Evolutionary conservation across 257 asterid genomes (phyloP).

Genomic region (Haberlea rhodopensis): DNA sequence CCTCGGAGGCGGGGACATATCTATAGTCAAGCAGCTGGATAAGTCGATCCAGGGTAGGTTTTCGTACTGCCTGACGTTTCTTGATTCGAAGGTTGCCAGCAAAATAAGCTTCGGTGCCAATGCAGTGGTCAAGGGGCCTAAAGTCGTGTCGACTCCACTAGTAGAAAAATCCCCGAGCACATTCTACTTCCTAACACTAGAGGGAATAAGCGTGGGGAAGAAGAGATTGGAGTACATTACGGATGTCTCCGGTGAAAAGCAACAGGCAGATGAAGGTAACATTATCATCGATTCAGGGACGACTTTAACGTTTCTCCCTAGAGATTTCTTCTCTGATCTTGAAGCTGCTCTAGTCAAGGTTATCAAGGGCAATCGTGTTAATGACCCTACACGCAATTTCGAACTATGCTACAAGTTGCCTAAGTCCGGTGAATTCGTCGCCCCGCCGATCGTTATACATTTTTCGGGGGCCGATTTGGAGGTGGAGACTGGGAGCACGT

Average conservation of each 20-base stretch:
- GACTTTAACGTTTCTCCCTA: constrained; percentile 41
- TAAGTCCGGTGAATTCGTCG: background rate
- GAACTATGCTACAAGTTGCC: constrained; percentile 32
- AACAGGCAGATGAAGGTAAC: constrained; percentile 22
- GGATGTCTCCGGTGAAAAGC: too few relatives aligned
- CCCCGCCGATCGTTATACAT: constrained; percentile 39
- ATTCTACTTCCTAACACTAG: constrained; percentile 41
- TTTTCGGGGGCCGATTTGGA: constrained; percentile 47
- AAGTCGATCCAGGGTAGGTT: constrained; percentile 36
- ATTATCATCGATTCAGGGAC: constrained; percentile 69
- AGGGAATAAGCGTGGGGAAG: constrained; percentile 39
- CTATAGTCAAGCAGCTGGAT: constrained; percentile 45
- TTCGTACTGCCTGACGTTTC: constrained; percentile 46
- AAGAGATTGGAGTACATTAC: background rate
- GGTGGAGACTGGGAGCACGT: constrained; percentile 29
- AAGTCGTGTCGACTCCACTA: constrained; percentile 43
- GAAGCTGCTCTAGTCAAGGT: constrained; percentile 18
- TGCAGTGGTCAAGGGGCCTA: constrained; percentile 31
- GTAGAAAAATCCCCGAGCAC: constrained; percentile 30
- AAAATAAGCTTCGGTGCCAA: constrained; percentile 48
- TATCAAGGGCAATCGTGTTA: constrained; percentile 16
- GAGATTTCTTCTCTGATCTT: constrained; percentile 24
- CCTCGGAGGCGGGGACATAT: constrained; percentile 47
- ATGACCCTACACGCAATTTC: constrained; percentile 18
- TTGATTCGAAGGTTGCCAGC: constrained; percentile 31